Percentiles rank a stretch among this genome's conserved stretches.
Evolutionary conservation across 371 early-diverging fungal genomes (phyloP).

Genomic region (Lichtheimia ramosa): DNA sequence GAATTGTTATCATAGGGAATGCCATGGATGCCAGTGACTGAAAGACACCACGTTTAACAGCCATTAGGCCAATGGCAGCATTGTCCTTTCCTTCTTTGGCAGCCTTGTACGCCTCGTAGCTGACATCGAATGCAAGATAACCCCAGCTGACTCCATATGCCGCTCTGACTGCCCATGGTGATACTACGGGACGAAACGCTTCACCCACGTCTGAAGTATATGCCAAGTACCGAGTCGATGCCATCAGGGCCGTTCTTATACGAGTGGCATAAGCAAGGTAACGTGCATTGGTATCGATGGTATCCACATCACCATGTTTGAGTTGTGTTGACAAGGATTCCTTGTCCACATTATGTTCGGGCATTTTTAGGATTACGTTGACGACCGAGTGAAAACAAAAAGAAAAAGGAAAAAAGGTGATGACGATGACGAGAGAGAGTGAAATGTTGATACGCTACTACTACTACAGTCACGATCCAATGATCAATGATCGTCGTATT

Average conservation of each 20-base stretch:
- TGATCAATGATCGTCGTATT: no score
- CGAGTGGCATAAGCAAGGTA: slow-evolving; percentile 71
- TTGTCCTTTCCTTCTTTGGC: slow-evolving; percentile 50
- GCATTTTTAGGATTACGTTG: no score
- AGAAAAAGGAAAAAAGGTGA: no score
- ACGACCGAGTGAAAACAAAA: no score
- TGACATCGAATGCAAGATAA: slow-evolving; percentile 66
- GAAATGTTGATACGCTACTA: no score
- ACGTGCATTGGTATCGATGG: slow-evolving; percentile 60
- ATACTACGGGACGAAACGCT: slow-evolving; percentile 74
- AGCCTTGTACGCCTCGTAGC: slow-evolving; percentile 72
- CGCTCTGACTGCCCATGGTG: slow-evolving; percentile 57
- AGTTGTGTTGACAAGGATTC: slow-evolving; percentile 6
- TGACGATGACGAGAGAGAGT: no score
- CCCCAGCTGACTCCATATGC: slow-evolving; percentile 69
- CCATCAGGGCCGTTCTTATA: slow-evolving; percentile 54
- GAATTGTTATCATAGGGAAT: slow-evolving; percentile 75
- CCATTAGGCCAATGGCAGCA: slow-evolving; percentile 52
- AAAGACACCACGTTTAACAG: slow-evolving; percentile 68
- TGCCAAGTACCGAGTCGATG: slow-evolving; percentile 34
- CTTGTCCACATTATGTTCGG: not conserved
- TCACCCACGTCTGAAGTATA: slow-evolving; percentile 66
- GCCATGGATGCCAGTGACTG: slow-evolving; percentile 73
- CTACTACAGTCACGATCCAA: no score
- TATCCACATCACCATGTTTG: slow-evolving; percentile 49